Percentiles rank a stretch among this genome's conserved stretches.
Conservation (phyloP, 805 yeast species). For the Teunomyces panamensis region DNA sequence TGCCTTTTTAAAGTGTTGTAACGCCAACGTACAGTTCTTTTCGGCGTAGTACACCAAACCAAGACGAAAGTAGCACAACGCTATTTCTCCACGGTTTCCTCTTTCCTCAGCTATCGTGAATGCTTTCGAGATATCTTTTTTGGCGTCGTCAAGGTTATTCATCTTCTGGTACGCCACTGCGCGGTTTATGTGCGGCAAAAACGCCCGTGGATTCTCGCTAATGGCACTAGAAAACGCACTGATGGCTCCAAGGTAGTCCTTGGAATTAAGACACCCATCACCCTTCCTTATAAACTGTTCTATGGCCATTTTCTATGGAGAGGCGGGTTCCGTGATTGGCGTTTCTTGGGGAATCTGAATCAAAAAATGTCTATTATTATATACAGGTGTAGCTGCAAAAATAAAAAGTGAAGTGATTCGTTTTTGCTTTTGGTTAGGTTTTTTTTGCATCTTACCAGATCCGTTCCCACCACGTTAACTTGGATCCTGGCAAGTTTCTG, state of each 20-base stretch:
- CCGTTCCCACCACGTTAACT: slow-evolving; percentile 14
- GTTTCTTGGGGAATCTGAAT: neutral
- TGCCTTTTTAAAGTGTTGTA: slow-evolving; percentile 42
- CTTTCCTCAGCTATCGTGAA: slow-evolving; percentile 42
- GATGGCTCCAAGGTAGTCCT: slow-evolving; percentile 46
- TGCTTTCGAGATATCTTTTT: slow-evolving; percentile 45
- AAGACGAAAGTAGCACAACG: slow-evolving; percentile 46
- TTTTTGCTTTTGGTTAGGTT: too few relatives aligned
- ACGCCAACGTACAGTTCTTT: slow-evolving; percentile 42
- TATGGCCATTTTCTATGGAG: slow-evolving; percentile 28
- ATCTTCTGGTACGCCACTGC: slow-evolving; percentile 49
- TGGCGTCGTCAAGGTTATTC: slow-evolving; percentile 46
- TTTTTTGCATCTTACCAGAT: slow-evolving; percentile 12
- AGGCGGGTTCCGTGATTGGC: neutral
- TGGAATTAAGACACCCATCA: slow-evolving; percentile 24
- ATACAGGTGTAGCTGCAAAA: slow-evolving; percentile 1
- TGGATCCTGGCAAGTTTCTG: slow-evolving; percentile 5
- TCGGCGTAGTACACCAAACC: slow-evolving; percentile 45
- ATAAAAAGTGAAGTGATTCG: neutral
- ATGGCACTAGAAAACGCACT: slow-evolving; percentile 37
- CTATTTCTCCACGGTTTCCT: slow-evolving; percentile 47
- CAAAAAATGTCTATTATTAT: neutral
- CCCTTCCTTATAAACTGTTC: slow-evolving; percentile 35
- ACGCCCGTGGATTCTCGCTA: slow-evolving; percentile 41
- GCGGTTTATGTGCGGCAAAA: slow-evolving; percentile 46